Conservation (phyloP, 192 early-diverging fungal genomes). For the Backusella circina region DNA sequence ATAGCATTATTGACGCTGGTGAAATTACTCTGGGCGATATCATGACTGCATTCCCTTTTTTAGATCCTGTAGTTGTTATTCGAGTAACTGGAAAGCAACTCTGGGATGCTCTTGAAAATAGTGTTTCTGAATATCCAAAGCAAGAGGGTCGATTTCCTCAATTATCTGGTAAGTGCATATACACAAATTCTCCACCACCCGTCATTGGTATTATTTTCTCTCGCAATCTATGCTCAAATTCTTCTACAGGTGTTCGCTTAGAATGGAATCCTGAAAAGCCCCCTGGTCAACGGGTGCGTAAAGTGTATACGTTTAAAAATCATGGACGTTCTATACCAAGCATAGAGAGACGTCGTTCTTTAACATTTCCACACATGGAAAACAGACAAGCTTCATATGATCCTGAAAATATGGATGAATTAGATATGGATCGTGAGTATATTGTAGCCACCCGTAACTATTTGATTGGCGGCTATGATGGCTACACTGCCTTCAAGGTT, state of each 20-base stretch:
- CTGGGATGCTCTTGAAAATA: slow-evolving; percentile 60
- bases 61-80: slow-evolving; percentile 64
- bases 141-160: slow-evolving; percentile 71
- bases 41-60: slow-evolving; percentile 66
- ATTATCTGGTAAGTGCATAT: slow-evolving; percentile 31
- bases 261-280: slow-evolving; percentile 50
- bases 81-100: slow-evolving; percentile 57
- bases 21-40: slow-evolving; percentile 57
- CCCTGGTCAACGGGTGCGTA: slow-evolving; percentile 48
- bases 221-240: neutral
- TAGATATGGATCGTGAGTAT: slow-evolving; percentile 50
- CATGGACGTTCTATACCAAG: neutral
- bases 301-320: slow-evolving; percentile 30
- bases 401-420: slow-evolving; percentile 29
- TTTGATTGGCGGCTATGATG: slow-evolving; percentile 62
- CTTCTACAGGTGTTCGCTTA: slow-evolving; percentile 44
- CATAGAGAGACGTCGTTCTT: neutral
- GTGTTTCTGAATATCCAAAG: slow-evolving; percentile 61
- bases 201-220: neutral
- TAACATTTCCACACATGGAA: slow-evolving; percentile 1
- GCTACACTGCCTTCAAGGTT: slow-evolving; percentile 42
- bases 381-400: slow-evolving; percentile 29
- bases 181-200: neutral
- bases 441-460: slow-evolving; percentile 57
- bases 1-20: slow-evolving; percentile 50